These are phyloP conservation scores for Lantana camara DNA, from an alignment of 257 asterid genomes.

Conservation along the genomic window DNA sequence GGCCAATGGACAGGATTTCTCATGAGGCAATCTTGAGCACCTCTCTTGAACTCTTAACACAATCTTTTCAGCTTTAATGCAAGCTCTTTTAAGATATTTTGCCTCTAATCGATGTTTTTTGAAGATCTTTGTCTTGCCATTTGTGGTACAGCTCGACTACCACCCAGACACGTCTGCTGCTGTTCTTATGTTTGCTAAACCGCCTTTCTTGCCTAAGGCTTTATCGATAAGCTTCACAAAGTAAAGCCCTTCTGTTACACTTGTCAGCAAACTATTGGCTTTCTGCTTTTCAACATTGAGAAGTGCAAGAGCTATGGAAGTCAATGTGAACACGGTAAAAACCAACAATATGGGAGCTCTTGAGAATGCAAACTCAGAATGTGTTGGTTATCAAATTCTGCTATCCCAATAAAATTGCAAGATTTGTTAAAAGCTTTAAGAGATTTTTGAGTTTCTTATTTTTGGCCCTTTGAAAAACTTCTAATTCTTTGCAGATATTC, in stretches of 20 bases:
- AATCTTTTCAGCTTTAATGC: constrained; percentile 27
- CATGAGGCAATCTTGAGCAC: constrained; percentile 30
- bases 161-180: constrained; percentile 47
- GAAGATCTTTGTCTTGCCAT: constrained; percentile 42
- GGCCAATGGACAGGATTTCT: constrained; percentile 45
- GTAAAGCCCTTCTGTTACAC: constrained; percentile 40
- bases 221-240: constrained; percentile 35
- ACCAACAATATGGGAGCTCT: constrained; percentile 45
- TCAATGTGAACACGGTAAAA: constrained; percentile 46
- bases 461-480: constrained; percentile 34
- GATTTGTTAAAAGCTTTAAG: constrained; percentile 34
- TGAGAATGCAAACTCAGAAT: constrained; percentile 42
- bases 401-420: constrained; percentile 39
- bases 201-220: constrained; percentile 21
- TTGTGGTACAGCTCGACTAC: constrained; percentile 36
- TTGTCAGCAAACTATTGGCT: constrained; percentile 4
- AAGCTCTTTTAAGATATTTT: constrained; percentile 28
- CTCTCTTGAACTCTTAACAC: constrained; percentile 36
- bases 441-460: constrained; percentile 31
- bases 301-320: constrained; percentile 48
- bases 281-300: constrained; percentile 33
- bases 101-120: constrained; percentile 21
- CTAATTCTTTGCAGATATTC: constrained; percentile 37
- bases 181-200: constrained; percentile 28
- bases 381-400: constrained; percentile 33